Conservation (phyloP, 169 alveolate species). For the Toxoplasma gondii region DNA sequence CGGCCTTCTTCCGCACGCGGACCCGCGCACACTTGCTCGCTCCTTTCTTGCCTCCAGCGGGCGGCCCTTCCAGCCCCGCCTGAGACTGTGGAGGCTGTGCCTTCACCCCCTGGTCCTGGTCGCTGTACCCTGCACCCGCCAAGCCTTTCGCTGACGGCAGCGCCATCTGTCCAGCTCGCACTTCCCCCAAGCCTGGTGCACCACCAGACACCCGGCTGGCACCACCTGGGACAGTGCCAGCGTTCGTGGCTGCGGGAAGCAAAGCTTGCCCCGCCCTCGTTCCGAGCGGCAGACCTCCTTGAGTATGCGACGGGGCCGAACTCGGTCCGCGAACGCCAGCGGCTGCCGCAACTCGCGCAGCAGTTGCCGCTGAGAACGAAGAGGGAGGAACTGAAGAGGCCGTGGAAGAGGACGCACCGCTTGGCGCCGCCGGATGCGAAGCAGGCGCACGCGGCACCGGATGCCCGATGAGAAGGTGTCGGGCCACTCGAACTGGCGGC, state of each 20-base stretch:
- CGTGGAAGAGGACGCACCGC: not conserved
- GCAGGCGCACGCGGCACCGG: constrained; percentile 17
- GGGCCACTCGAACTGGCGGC: constrained; percentile 47
- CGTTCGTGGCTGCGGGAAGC: not conserved
- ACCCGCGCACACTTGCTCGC: not conserved
- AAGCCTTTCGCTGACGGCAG: too few relatives aligned
- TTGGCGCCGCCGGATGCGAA: not conserved
- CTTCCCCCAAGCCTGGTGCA: not conserved
- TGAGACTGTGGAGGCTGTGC: not conserved
- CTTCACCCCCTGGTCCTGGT: not conserved
- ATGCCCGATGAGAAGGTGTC: not conserved
- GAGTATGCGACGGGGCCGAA: not conserved
- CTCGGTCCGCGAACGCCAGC: not conserved
- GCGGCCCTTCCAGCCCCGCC: not conserved
- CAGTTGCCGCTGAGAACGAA: not conserved
- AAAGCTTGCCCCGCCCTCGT: not conserved
- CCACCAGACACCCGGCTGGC: not conserved
- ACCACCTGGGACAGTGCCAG: not conserved
- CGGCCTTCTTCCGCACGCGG: not conserved
- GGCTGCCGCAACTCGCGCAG: not conserved
- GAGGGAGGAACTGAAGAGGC: not conserved
- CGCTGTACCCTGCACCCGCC: not conserved
- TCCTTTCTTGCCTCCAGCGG: not conserved
- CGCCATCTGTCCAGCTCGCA: not conserved
- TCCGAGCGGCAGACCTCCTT: not conserved